Percentiles rank a stretch among this genome's conserved stretches.
Evolutionary conservation across 2,329 filamentous ascomycete species (phyloP).

Genomic region (Truncatella angustata): DNA sequence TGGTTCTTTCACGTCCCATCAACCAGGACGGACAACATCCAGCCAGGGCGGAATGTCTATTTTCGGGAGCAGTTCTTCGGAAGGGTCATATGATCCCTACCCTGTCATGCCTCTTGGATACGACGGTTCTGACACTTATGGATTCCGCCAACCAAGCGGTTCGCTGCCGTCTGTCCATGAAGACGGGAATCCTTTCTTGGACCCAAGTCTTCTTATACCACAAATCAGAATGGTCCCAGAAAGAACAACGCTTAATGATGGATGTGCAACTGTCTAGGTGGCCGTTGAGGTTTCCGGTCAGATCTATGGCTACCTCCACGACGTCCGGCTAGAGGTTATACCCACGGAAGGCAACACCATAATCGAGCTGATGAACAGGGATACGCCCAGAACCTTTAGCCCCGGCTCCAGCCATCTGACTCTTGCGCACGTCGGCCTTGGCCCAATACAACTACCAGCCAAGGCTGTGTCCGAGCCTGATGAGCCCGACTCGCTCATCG

Average conservation of each 20-base stretch:
- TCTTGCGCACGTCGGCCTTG: constrained; percentile 44
- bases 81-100: constrained; percentile 14
- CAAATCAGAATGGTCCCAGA: constrained; percentile 43
- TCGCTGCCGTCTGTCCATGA: constrained; percentile 27
- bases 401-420: constrained; percentile 45
- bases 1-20: constrained; percentile 18
- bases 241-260: constrained; percentile 31
- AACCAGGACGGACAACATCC: neutral
- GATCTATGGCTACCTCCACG: constrained; percentile 47
- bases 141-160: constrained; percentile 10
- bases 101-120: constrained; percentile 12
- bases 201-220: constrained; percentile 38
- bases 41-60: constrained; percentile 10
- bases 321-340: constrained; percentile 45
- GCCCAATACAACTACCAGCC: constrained; percentile 14
- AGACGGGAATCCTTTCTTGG: constrained; percentile 19
- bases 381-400: constrained; percentile 35
- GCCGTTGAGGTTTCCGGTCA: constrained; percentile 47
- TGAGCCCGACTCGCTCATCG: constrained; percentile 54
- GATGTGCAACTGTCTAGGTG: constrained; percentile 40
- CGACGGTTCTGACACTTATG: constrained; percentile 12
- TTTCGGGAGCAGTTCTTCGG: constrained; percentile 11
- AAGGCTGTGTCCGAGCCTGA: constrained; percentile 28
- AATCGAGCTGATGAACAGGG: constrained; percentile 42
- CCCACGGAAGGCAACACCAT: constrained; percentile 39